phyloP scores from a whole-genome alignment of 23 red algal genomes.

The Gracilaria vermiculophylla region DNA sequence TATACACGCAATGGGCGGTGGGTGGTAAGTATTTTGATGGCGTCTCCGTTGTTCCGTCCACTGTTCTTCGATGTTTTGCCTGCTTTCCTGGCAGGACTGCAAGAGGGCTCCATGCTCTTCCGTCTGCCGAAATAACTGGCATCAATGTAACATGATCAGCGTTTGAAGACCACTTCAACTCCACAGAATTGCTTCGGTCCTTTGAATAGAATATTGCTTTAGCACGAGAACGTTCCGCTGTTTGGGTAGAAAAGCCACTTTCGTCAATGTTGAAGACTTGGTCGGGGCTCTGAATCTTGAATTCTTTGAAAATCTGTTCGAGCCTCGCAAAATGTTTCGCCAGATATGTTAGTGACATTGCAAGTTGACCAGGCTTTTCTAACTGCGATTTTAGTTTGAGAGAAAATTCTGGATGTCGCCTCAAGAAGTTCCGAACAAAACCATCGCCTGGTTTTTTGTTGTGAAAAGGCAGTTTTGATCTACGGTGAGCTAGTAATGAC shows the following conservation, averaged over 20 bases:
- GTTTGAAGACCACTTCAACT: neutral
- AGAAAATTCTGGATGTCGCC: neutral
- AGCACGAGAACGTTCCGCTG: neutral
- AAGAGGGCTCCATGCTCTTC: neutral
- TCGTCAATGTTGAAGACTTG: conserved; percentile 29
- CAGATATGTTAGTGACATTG: neutral
- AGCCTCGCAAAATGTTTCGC: neutral
- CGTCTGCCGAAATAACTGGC: neutral
- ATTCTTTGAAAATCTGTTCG: neutral
- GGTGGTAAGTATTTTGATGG: neutral
- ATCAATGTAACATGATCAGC: neutral
- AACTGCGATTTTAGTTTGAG: neutral
- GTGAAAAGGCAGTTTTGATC: no score
- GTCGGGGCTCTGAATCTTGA: neutral
- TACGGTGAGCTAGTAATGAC: no score
- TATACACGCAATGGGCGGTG: neutral
- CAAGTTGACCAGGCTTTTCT: neutral
- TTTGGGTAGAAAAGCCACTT: conserved; percentile 20
- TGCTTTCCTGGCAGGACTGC: no score
- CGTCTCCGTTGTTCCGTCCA: neutral
- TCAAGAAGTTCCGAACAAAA: no score
- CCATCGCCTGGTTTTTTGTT: no score
- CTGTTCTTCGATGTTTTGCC: neutral
- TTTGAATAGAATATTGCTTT: neutral
- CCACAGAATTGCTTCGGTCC: neutral